Base-by-base conservation (phyloP, 768 basidiomycete species). In the Amanita thiersii region DNA sequence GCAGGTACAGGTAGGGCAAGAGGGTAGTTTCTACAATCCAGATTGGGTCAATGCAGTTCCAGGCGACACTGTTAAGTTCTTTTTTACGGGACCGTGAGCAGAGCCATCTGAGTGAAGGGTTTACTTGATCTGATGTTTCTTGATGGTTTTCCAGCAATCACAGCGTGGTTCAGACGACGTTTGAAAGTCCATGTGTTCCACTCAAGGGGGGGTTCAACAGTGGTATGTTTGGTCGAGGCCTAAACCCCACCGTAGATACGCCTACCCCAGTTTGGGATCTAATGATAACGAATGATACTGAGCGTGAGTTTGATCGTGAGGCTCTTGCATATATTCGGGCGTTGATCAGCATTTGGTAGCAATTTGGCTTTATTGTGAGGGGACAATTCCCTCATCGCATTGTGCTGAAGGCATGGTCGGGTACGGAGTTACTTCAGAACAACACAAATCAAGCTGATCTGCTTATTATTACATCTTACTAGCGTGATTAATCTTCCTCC, bases 11-110 rank as follows among this genome's bases (percentile, higher is more conserved):
- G 68, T 70, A 15, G 69, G 68, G 6, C 49, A 52, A 7, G 45
- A 61, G 42, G 68, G 66, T 17, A 65, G 64, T 41, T 65, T 68
- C 50, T 70, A 58, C 50, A 47, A 58, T 19, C 70, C 70, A 5
- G 37, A 45, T 4, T 54, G 53, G 1, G 14, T 58, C 9, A 57
- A 54, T 18, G 68, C 65, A 12, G 42, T 39, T 3, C 11, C 56
- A 19, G 56, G 58, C 35, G 67, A 68, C 48, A 60, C 51, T 1
- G 52, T 71, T 2, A 57, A 50, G 25, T 72, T 71, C 45, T 33
- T 67, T 15, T 68, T 69, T 40, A 54, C 50, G 12, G 68, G 64
- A 48, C 54, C 53, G 66, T 68, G 44, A 44, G 61, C 46, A 8
- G 26, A 23, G 23, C 20, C 12, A n/a, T 20, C 20, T n/a, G n/a